Base-by-base conservation (phyloP, 2,329 filamentous ascomycete genomes). In the Monascus ruber region DNA sequence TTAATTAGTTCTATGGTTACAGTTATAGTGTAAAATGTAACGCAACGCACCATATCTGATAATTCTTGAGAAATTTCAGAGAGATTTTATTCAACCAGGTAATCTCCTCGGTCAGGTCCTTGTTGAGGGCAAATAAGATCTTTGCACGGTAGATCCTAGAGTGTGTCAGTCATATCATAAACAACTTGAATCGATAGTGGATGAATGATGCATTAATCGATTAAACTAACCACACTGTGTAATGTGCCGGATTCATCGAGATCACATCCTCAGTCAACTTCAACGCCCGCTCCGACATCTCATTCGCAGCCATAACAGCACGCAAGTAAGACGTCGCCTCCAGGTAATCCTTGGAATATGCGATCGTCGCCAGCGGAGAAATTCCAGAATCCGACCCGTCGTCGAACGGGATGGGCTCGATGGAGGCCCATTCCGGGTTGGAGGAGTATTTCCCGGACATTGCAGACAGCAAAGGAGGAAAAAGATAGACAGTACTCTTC, bases 291-390 rank as follows among this genome's bases (percentile, higher is more conserved):
- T 81, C 74, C 24, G 83, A 87, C 68, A 82, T 75, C 63, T 98
- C 91, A 58, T 93, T 83, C 35, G 70, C 72, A 9, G 85, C 83
- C 89, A 98, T 98, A 50, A 94, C 76, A 44, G 91, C 88, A 44
- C 91, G 83, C 38, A 98, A 77, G 64, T 96, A 98, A 34, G 84
- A 81, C 66, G 94, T 91, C 35, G 85, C 88, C 68, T 95, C 88
- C 46, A 81, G 77, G 62, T 98, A 98, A 47, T 91, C 82, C 27
- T 85, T 79, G 2, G 82, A 77, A 63, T 98, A 98, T 42, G 88
- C 81, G 62, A 98, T 98, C 42, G 81, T 78, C n/a, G 89, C 89
- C 42, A 98, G 76, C 26, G 89, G 86, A 50, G 81, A 47, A 2
- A 46, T 44, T 10, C 49, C 55, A 4, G 59, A 54, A 3, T 51